phyloP scores from a whole-genome alignment of 495 filamentous ascomycete species.

The Staphylotrichum tortipilum region DNA sequence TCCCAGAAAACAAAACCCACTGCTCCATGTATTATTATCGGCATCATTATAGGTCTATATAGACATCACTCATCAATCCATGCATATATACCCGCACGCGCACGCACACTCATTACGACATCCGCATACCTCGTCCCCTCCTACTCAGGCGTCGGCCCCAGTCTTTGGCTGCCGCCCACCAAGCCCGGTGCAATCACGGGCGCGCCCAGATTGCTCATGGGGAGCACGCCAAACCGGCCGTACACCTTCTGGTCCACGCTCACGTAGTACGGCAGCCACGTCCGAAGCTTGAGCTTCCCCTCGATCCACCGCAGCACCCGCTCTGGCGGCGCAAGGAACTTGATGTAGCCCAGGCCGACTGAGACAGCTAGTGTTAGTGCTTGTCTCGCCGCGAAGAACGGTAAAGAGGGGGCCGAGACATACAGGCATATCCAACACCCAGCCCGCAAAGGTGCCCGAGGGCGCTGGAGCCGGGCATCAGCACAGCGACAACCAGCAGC shows the following conservation, averaged over 20 bases:
- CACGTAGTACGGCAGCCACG: conserved; percentile 76
- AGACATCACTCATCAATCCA: too few species aligned
- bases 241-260: conserved; percentile 94
- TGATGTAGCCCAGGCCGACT: conserved; percentile 80
- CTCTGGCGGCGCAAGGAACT: conserved; percentile 76
- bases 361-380: conserved; percentile 1
- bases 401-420: conserved; percentile 20
- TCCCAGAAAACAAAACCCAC: too few species aligned
- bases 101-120: too few species aligned
- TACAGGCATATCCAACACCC: conserved; percentile 76
- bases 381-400: not conserved
- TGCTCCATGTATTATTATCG: too few species aligned
- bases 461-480: conserved; percentile 73
- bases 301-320: conserved; percentile 75
- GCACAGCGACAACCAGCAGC: conserved; percentile 58
- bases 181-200: conserved; percentile 42
- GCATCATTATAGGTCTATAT: too few species aligned
- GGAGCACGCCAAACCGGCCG: conserved; percentile 84
- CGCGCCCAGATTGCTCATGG: conserved; percentile 40
- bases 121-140: too few species aligned
- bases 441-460: conserved; percentile 81
- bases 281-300: conserved; percentile 71
- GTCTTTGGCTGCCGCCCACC: conserved; percentile 52
- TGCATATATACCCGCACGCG: too few species aligned
- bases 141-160: conserved; percentile 38